These are phyloP conservation scores for Medicago truncatula DNA, from an alignment of 306 rosid species.

Conservation along the genomic window MtrunA17r5.0-ANR NC_053045.1:59578501-59579000, in stretches of 20 bases:
- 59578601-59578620: slow-evolving; percentile 69
- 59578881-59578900: slow-evolving; percentile 58
- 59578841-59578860: slow-evolving; percentile 85
- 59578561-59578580: slow-evolving; percentile 56
- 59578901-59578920: slow-evolving; percentile 83
- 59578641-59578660: no score
- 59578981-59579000: slow-evolving; percentile 81
- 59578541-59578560: slow-evolving; percentile 49
- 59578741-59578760: slow-evolving; percentile 51
- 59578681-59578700: no score
- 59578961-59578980: slow-evolving; percentile 83
- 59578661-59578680: no score
- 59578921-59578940: slow-evolving; percentile 17
- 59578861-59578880: slow-evolving; percentile 55
- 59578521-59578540: slow-evolving; percentile 58
- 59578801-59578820: slow-evolving; percentile 73
- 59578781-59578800: slow-evolving; percentile 55
- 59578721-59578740: slow-evolving; percentile 58
- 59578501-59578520: slow-evolving; percentile 4
- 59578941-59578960: slow-evolving; percentile 76
- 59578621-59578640: slow-evolving; percentile 61
- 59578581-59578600: slow-evolving; percentile 67
- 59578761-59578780: slow-evolving; percentile 79
- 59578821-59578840: slow-evolving; percentile 75
- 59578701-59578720: slow-evolving; percentile 47